phyloP scores from a whole-genome alignment of 2,329 filamentous ascomycete genomes.

The Exophiala calicioides region DNA sequence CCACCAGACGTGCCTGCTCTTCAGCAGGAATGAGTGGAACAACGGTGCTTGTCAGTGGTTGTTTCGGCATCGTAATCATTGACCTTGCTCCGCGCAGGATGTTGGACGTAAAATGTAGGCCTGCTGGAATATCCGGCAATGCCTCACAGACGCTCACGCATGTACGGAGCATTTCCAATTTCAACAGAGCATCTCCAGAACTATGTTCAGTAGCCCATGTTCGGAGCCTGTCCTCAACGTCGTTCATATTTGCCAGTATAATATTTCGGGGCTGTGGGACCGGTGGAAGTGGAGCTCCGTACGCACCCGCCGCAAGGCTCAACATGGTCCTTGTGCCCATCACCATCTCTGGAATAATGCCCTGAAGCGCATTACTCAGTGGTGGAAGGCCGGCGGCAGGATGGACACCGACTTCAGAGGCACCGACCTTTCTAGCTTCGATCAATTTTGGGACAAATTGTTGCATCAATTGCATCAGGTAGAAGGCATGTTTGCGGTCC shows the following conservation, averaged over 20 bases:
- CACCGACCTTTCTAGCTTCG: slow-evolving; percentile 86
- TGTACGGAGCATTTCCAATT: slow-evolving; percentile 82
- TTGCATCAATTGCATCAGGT: slow-evolving; percentile 80
- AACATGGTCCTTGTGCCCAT: slow-evolving; percentile 46
- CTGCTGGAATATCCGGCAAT: slow-evolving; percentile 84
- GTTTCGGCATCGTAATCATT: slow-evolving; percentile 69
- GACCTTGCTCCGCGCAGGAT: slow-evolving; percentile 75
- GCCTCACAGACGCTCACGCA: slow-evolving; percentile 94
- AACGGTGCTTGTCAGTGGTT: slow-evolving; percentile 33
- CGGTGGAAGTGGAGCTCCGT: slow-evolving; percentile 40
- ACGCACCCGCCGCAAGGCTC: slow-evolving; percentile 43
- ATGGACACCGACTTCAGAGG: slow-evolving; percentile 94
- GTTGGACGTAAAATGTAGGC: slow-evolving; percentile 83
- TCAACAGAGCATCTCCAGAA: slow-evolving; percentile 78
- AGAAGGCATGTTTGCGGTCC: slow-evolving; percentile 85
- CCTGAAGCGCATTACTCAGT: slow-evolving; percentile 54
- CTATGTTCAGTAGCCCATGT: slow-evolving; percentile 34
- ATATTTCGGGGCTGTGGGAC: slow-evolving; percentile 5
- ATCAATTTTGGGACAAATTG: slow-evolving; percentile 81
- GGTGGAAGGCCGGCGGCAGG: slow-evolving; percentile 83
- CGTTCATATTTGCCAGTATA: slow-evolving; percentile 11
- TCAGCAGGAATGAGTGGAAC: slow-evolving; percentile 54
- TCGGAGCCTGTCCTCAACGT: slow-evolving; percentile 16
- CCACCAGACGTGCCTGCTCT: slow-evolving; percentile 80
- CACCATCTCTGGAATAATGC: slow-evolving; percentile 32